Conservation (phyloP, 2,329 filamentous ascomycete species). For the Whalleya microplaca region DNA sequence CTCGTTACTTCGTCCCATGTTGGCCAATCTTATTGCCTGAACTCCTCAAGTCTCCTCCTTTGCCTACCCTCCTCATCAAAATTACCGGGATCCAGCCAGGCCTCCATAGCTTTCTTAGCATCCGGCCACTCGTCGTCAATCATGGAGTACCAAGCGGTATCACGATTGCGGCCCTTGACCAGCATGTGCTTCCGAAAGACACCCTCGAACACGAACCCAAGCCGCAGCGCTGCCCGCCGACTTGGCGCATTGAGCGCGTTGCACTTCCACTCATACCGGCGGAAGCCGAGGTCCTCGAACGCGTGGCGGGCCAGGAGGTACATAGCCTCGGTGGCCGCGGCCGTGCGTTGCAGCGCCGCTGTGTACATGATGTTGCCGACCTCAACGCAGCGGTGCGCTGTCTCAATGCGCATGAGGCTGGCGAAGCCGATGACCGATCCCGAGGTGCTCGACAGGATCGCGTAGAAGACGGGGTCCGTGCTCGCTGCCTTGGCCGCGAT, state of each 20-base stretch:
- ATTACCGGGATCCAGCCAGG: constrained; percentile 58
- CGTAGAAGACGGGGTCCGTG: constrained; percentile 29
- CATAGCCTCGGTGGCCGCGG: constrained; percentile 59
- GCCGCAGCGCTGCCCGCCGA: constrained; percentile 54
- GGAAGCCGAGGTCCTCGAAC: constrained; percentile 58
- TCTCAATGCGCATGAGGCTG: constrained; percentile 48
- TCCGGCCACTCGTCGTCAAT: constrained; percentile 61
- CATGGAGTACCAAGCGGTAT: constrained; percentile 65
- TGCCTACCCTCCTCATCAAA: constrained; percentile 60
- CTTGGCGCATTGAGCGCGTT: constrained; percentile 59
- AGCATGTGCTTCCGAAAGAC: constrained; percentile 65
- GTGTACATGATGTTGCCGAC: constrained; percentile 61
- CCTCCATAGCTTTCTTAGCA: constrained; percentile 50
- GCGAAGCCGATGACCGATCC: constrained; percentile 30
- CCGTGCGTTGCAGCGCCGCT: constrained; percentile 53
- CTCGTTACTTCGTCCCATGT: too few species aligned
- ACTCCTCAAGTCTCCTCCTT: constrained; percentile 47
- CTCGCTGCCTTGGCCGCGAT: constrained; percentile 20
- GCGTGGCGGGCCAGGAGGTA: constrained; percentile 58
- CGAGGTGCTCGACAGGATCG: constrained; percentile 27
- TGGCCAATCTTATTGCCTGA: too few species aligned
- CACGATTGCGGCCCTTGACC: constrained; percentile 57
- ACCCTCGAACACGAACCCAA: constrained; percentile 65
- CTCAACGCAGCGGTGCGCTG: constrained; percentile 55
- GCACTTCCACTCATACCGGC: constrained; percentile 68